A percentile compares a stretch with the other conserved stretches of the same genome.
These are phyloP conservation scores for Cydonia oblonga DNA, from an alignment of 331 rosid genomes.

Conservation along the genomic window DNA sequence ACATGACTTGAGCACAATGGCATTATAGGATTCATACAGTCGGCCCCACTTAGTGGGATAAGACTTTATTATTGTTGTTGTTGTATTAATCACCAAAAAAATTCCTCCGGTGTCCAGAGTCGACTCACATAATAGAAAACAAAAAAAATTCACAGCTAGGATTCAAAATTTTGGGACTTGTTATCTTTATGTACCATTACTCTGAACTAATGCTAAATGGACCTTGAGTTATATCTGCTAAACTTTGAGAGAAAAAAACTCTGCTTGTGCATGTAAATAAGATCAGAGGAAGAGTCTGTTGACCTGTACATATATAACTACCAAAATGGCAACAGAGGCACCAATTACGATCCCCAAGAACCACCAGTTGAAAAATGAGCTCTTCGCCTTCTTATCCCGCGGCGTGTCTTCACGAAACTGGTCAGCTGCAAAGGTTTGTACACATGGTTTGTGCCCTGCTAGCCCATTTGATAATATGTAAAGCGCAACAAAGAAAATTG, in stretches of 20 bases:
- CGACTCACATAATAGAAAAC: no score
- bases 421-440: slow-evolving; percentile 62
- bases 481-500: slow-evolving; percentile 34
- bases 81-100: background rate
- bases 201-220: background rate
- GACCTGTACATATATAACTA: slow-evolving; percentile 16
- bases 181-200: no score
- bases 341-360: slow-evolving; percentile 35
- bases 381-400: slow-evolving; percentile 40
- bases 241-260: background rate
- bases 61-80: no score
- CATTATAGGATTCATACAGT: no score
- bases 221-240: background rate
- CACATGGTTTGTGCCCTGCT: slow-evolving; percentile 64
- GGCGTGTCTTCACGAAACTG: slow-evolving; percentile 38
- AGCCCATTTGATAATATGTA: slow-evolving; percentile 39
- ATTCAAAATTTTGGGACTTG: background rate
- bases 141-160: background rate
- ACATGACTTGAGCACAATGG: no score
- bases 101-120: background rate
- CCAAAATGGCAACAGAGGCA: slow-evolving; percentile 23
- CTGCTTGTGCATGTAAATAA: background rate
- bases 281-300: background rate
- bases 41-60: no score
- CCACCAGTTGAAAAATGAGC: slow-evolving; percentile 71